These are phyloP conservation scores for Saccharomycopsis selenospora DNA, from an alignment of 805 yeast species.

Conservation along the genomic window DNA sequence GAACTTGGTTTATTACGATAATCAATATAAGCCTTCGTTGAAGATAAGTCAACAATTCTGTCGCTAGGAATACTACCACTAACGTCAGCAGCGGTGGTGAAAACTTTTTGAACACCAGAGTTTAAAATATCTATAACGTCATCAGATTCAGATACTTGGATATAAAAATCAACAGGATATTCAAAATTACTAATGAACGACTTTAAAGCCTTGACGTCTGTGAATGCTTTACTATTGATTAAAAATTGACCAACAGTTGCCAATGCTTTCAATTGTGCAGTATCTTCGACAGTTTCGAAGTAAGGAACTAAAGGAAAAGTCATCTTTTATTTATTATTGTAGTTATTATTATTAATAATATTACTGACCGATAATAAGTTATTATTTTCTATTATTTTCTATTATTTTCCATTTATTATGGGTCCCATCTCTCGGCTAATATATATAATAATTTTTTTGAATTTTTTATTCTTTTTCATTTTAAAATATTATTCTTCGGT, in stretches of 20 bases:
- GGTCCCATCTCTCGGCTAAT: too few species aligned
- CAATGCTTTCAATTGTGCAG: background rate
- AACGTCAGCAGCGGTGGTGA: conserved; percentile 27
- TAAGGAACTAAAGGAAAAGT: conserved; percentile 35
- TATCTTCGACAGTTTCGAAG: conserved; percentile 19
- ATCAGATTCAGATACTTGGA: conserved; percentile 17
- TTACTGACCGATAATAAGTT: too few species aligned
- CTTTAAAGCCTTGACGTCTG: background rate
- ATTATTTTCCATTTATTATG: too few species aligned
- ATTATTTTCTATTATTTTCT: too few species aligned
- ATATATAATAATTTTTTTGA: too few species aligned
- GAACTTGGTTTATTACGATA: conserved; percentile 19
- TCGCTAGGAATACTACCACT: conserved; percentile 43
- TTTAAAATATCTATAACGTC: conserved; percentile 45
- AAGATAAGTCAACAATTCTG: conserved; percentile 25
- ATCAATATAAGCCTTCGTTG: conserved; percentile 13
- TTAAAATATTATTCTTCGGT: too few species aligned
- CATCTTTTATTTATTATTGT: conserved; percentile 25
- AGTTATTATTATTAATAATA: too few species aligned
- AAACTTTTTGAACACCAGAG: conserved; percentile 45
- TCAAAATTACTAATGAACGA: conserved; percentile 19
- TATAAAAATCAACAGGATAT: conserved; percentile 26
- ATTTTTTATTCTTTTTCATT: too few species aligned
- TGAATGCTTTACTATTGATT: conserved; percentile 4
- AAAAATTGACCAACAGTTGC: conserved; percentile 13